phyloP scores from a whole-genome alignment of 2,329 filamentous ascomycete species.

The Colletotrichum orbiculare region DNA sequence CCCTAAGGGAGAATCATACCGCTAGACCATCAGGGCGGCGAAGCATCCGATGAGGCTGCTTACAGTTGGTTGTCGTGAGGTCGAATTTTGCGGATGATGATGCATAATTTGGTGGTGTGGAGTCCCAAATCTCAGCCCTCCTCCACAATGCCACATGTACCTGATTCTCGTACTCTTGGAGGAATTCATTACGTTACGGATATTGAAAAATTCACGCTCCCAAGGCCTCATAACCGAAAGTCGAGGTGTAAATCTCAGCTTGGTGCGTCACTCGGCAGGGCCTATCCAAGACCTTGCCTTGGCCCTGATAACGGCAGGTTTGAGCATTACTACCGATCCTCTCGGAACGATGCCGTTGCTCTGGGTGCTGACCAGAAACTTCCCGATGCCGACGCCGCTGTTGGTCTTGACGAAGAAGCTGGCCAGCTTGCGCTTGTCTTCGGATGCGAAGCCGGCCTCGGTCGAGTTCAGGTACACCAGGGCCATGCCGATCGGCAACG shows the following conservation, averaged over 20 bases:
- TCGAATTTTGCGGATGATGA: background rate
- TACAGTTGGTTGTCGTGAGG: fast-evolving
- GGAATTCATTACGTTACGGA: too few species aligned
- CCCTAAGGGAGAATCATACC: conserved; percentile 7
- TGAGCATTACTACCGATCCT: background rate
- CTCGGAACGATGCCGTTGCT: conserved; percentile 8
- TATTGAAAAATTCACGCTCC: too few species aligned
- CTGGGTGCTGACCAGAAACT: conserved; percentile 28
- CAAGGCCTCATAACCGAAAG: too few species aligned
- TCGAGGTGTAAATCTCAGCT: too few species aligned
- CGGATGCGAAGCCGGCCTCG: conserved; percentile 20
- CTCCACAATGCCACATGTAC: too few species aligned
- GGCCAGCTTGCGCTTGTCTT: conserved; percentile 23
- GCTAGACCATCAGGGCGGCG: background rate
- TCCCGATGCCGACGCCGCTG: conserved; percentile 27
- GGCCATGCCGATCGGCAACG: conserved; percentile 36
- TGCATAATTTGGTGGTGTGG: too few species aligned
- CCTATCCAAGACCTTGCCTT: conserved; percentile 30
- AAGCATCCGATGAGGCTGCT: background rate
- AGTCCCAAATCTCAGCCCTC: too few species aligned
- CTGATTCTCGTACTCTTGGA: too few species aligned
- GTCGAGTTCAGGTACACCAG: conserved; percentile 34
- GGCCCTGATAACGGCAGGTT: conserved; percentile 4
- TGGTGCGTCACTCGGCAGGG: background rate
- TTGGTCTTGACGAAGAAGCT: conserved; percentile 26